Base-by-base conservation (phyloP, 2,329 filamentous ascomycete species). In the Exserohilum rostratum region DNA sequence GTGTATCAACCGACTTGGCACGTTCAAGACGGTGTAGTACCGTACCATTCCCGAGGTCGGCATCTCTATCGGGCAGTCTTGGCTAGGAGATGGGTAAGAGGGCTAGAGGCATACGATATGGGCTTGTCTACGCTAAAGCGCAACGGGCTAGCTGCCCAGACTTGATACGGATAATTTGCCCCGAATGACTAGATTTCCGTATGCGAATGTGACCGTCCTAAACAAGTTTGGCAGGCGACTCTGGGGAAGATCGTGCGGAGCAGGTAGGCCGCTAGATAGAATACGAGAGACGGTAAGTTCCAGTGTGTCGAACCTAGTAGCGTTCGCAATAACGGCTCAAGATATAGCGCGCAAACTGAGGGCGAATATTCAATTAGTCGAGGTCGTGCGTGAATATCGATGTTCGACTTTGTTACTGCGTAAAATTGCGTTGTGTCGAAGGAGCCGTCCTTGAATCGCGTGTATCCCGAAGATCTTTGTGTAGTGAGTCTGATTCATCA, bases 1-100 rank as follows among this genome's bases (percentile, higher is more conserved):
- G 22, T 38, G 33, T 38, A 31, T 27, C 30, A 17, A 37, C 30
- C 11, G 35, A 2, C 44, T 51, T 40, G 33, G 48, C 27, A 17
- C 48, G 46, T 43, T 46, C 25, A 22, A 5, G 9, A 37, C 48
- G 31, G 48, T 45, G 34, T 2, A 4, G 31, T 44, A 51, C 27
- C 10, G 15, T 43, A 30, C 12, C 10, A 20, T 4, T 30, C 17
- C 29, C 40, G 11, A 33, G 22, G 3, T 18, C 12, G 15, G 27
- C 27, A 11, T 44, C 3, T 3, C 29, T 3, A 1, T 9, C 30
- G 20, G 40, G 27, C 31, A 33, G 29, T 44, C 40, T 2, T 44
- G 40, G 17, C 27, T 20, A 44, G 40, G 20, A 44, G 40, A 12
- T 22, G 17, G 29, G 2, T 27, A 44, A 20, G 18, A 11, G 13